Conservation (phyloP, 371 early-diverging fungal species). For the Actinomortierella ambigua region DNA sequence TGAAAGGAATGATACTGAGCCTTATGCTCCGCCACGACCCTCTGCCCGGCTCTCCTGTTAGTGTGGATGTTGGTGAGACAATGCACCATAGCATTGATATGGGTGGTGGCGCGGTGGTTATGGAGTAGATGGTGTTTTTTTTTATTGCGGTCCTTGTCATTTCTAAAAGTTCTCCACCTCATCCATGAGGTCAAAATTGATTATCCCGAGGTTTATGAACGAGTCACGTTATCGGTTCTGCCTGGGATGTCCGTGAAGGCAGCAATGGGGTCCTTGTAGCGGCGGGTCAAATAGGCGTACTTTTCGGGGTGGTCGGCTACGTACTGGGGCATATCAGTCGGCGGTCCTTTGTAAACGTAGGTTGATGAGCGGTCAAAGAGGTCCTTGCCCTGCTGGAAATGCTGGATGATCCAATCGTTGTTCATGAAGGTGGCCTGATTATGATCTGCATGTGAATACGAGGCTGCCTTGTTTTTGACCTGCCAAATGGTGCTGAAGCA, state of each 20-base stretch:
- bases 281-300: constrained; percentile 11
- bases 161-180: too few relatives aligned
- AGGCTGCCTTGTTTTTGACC: constrained; percentile 7
- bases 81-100: too few relatives aligned
- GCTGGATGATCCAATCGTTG: constrained; percentile 11
- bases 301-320: constrained; percentile 1
- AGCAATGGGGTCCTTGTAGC: constrained; percentile 2
- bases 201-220: too few relatives aligned
- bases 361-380: constrained; percentile 8
- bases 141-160: too few relatives aligned
- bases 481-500: constrained; percentile 8
- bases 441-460: constrained; percentile 16
- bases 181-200: too few relatives aligned
- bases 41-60: too few relatives aligned
- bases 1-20: too few relatives aligned
- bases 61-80: too few relatives aligned
- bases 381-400: constrained; percentile 9
- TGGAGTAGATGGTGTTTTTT: too few relatives aligned
- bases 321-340: constrained; percentile 10
- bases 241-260: constrained; percentile 15
- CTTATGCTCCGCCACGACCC: too few relatives aligned
- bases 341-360: background rate
- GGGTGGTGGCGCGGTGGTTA: too few relatives aligned
- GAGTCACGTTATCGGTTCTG: too few relatives aligned
- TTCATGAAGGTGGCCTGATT: background rate